A percentile compares a stretch with the other conserved stretches of the same genome.
These are phyloP conservation scores for Garcia nutans DNA, from an alignment of 345 rosid species.

Conservation along the genomic window DNA sequence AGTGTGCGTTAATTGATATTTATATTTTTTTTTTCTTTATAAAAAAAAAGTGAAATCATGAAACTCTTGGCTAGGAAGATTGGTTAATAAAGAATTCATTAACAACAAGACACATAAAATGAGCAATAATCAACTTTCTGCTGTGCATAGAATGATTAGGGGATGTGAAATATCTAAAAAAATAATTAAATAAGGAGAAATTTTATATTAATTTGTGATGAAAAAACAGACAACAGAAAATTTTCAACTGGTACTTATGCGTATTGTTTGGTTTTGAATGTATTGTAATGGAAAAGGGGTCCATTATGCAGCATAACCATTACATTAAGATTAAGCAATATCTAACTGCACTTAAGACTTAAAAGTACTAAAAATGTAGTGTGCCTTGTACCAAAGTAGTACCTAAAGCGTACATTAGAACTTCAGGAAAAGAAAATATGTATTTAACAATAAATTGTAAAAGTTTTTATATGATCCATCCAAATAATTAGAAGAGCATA, in stretches of 20 bases:
- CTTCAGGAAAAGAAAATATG: conserved; percentile 1
- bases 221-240: background rate
- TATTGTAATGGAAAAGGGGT: background rate
- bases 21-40: no score
- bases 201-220: background rate
- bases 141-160: background rate
- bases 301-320: conserved; percentile 3
- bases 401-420: conserved; percentile 1
- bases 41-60: no score
- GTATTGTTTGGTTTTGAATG: background rate
- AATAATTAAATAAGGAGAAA: background rate
- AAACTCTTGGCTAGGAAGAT: background rate
- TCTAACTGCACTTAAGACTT: background rate
- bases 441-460: background rate
- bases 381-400: background rate
- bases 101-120: background rate
- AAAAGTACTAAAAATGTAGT: background rate
- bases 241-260: background rate
- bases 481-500: no score
- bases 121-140: background rate
- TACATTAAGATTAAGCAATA: background rate
- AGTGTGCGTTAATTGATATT: no score
- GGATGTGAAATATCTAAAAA: background rate
- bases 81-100: background rate
- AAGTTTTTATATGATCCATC: no score